Evolutionary conservation across 495 filamentous ascomycete species (phyloP), one percentile per base, ranked within the genome.

Genomic region (Aspergillus cavernicola): DNA sequence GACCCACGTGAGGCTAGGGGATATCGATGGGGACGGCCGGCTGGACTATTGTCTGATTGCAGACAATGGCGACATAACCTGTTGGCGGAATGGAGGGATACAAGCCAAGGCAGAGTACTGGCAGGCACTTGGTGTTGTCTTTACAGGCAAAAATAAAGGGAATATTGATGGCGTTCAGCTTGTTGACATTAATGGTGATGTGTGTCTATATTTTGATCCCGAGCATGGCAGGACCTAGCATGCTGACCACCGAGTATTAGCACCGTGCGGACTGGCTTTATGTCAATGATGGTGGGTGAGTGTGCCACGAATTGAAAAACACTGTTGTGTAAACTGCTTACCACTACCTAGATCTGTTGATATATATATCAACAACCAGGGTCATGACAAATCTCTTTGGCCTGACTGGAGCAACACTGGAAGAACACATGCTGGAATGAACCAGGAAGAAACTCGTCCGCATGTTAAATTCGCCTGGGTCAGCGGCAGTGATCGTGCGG

Each of bases 181-280:
- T 32, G 57, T 50, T 9, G 68, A 72, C 44, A 56, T 72, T 22
- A 69, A 69, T 43, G 66, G 66, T 9, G 65, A 72, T 38, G 56
- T 35, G 32, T 10, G 32, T 15, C n/a, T 35, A 3, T 15, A 4
- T 10, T 5, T 13, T 4, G n/a, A 35, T 10, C 32, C 4, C 12
- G 32, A 15, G n/a, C 3, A 35, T 15, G 4, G 24, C 12, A 35
- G n/a, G n/a, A n/a, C n/a, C n/a, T n/a, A n/a, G n/a, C n/a, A n/a
- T n/a, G n/a, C n/a, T n/a, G n/a, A n/a, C n/a, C n/a, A n/a, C n/a
- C n/a, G n/a, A n/a, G n/a, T n/a, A n/a, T n/a, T n/a, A n/a, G 32
- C 32, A 35, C 32, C 36, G 13, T 16, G 13, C 15, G n/a, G 36
- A 38, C 10, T 38, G 36, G 36, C 36, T 38, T 16, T 38, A 19